phyloP scores from a whole-genome alignment of 345 rosid genomes.

The Noccaea caerulescens region DNA sequence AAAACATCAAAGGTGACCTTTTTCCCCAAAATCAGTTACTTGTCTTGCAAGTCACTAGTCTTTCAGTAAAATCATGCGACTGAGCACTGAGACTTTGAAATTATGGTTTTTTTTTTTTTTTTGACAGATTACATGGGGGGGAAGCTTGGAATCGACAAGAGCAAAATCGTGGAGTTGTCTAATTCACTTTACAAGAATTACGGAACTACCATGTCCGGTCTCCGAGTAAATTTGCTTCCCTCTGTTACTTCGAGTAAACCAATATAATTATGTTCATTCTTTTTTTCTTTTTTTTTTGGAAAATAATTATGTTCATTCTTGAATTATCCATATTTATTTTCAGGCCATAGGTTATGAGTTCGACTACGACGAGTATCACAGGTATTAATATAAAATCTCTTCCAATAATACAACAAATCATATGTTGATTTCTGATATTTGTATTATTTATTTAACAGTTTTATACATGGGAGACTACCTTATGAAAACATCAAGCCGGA shows the following conservation, averaged over 20 bases:
- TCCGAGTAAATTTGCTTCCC: conserved; percentile 55
- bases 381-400: conserved; percentile 42
- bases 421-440: not conserved
- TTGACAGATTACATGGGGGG: conserved; percentile 72
- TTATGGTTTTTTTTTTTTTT: not conserved
- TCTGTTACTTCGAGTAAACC: not conserved
- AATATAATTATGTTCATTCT: not conserved
- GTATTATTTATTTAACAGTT: conserved; percentile 36
- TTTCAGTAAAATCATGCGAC: not conserved
- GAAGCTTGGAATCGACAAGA: conserved; percentile 62
- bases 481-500: conserved; percentile 78
- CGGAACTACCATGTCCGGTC: conserved; percentile 95
- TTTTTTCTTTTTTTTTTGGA: too few relatives aligned
- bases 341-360: conserved; percentile 68
- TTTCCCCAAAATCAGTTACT: not conserved
- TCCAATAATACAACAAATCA: not conserved
- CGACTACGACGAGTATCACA: conserved; percentile 78
- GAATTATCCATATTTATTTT: not conserved
- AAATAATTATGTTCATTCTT: not conserved
- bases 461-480: conserved; percentile 77
- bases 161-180: conserved; percentile 55
- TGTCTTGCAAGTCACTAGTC: conserved; percentile 4
- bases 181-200: conserved; percentile 74
- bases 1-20: conserved; percentile 59
- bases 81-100: not conserved